These are phyloP conservation scores for Colletotrichum godetiae DNA, from an alignment of 2,329 filamentous ascomycete genomes.

Conservation along the genomic window DNA sequence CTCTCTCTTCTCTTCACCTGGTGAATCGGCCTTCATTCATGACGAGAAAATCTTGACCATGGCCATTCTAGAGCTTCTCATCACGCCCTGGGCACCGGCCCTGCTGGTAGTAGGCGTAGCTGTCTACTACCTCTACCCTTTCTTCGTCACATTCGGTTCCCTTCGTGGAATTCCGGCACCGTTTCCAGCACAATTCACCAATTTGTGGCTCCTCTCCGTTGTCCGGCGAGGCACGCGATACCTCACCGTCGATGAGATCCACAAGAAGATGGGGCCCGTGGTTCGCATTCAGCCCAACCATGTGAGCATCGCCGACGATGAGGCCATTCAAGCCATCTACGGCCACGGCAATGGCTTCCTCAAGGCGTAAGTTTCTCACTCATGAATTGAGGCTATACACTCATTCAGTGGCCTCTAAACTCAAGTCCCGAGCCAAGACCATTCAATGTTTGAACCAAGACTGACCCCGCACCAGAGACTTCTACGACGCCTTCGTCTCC, in stretches of 20 bases:
- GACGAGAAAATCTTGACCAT: neutral
- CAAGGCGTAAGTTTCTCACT: constrained; percentile 65
- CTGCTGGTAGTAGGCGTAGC: constrained; percentile 16
- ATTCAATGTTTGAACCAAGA: neutral
- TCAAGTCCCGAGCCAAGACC: neutral
- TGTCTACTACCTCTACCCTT: constrained; percentile 59
- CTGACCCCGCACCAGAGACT: constrained; percentile 66
- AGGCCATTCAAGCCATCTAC: constrained; percentile 81
- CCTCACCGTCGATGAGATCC: constrained; percentile 73
- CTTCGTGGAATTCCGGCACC: constrained; percentile 70
- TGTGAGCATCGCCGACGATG: constrained; percentile 82
- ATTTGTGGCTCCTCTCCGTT: constrained; percentile 81
- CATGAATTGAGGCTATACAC: no score
- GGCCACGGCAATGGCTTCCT: constrained; percentile 83
- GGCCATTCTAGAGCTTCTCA: constrained; percentile 24
- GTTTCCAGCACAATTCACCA: constrained; percentile 74
- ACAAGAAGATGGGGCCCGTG: constrained; percentile 81
- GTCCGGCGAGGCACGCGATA: constrained; percentile 75
- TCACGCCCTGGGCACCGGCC: constrained; percentile 32
- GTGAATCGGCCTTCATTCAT: neutral
- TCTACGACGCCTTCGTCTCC: constrained; percentile 92
- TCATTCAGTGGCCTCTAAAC: no score
- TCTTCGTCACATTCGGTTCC: constrained; percentile 63
- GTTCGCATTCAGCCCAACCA: constrained; percentile 88
- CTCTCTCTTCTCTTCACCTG: neutral